These are phyloP conservation scores for Geranium rotundifolium DNA, from an alignment of 345 rosid genomes.

Conservation along the genomic window DNA sequence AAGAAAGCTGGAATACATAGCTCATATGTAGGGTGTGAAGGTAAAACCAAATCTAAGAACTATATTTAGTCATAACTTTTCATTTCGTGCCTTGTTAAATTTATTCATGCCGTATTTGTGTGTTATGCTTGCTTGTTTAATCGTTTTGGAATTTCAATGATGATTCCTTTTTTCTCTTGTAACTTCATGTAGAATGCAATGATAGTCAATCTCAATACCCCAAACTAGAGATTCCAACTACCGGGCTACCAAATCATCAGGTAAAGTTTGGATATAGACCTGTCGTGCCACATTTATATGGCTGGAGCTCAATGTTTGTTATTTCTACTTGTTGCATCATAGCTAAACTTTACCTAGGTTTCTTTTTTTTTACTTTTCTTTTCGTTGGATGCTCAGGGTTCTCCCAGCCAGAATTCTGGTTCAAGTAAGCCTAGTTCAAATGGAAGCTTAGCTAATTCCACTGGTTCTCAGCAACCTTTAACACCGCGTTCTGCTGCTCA, in stretches of 20 bases:
- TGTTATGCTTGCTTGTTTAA: too few relatives aligned
- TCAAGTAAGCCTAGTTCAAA: background rate
- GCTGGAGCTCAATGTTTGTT: background rate
- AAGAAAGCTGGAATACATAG: background rate
- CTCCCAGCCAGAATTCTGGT: background rate
- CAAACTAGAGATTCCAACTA: slow-evolving; percentile 48
- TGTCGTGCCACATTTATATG: background rate
- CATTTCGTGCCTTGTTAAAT: background rate
- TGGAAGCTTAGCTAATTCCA: background rate
- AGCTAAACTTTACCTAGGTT: too few relatives aligned
- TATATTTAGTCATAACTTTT: too few relatives aligned
- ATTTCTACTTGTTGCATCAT: background rate
- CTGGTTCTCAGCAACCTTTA: background rate
- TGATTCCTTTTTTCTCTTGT: too few relatives aligned
- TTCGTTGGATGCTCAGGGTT: background rate
- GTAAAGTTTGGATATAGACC: too few relatives aligned
- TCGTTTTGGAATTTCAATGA: too few relatives aligned
- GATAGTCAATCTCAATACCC: slow-evolving; percentile 60
- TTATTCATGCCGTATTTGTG: too few relatives aligned
- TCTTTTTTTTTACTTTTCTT: too few relatives aligned
- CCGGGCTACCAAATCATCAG: background rate
- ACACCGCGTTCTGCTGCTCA: slow-evolving; percentile 9
- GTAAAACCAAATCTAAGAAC: too few relatives aligned
- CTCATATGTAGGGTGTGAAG: background rate
- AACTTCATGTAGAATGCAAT: slow-evolving; percentile 32